phyloP scores from a whole-genome alignment of 805 yeast genomes.

The Pichia cabralensis region DNA sequence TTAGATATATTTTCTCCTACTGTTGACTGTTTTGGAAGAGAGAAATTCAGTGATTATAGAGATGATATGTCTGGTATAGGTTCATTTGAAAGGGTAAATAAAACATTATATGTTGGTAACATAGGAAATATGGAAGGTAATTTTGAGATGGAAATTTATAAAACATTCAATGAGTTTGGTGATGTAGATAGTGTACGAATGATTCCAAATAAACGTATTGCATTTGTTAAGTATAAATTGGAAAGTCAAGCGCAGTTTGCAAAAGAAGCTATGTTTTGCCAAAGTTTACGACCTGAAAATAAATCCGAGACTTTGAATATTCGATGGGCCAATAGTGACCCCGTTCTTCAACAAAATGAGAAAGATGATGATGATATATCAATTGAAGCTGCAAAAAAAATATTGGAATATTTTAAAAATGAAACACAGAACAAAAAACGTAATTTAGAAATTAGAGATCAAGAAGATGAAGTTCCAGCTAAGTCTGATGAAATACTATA shows the following conservation, averaged over 20 bases:
- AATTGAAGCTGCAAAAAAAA: slow-evolving; percentile 38
- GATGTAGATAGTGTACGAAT: slow-evolving; percentile 57
- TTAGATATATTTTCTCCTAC: slow-evolving; percentile 51
- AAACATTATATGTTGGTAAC: slow-evolving; percentile 67
- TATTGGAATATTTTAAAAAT: slow-evolving; percentile 28
- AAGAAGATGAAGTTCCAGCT: neutral
- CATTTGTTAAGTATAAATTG: slow-evolving; percentile 60
- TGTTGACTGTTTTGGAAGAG: slow-evolving; percentile 88
- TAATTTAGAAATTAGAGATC: neutral
- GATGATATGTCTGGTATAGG: slow-evolving; percentile 97
- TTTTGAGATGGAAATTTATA: slow-evolving; percentile 26
- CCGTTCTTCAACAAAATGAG: slow-evolving; percentile 55
- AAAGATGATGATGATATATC: slow-evolving; percentile 43
- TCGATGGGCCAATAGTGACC: slow-evolving; percentile 88
- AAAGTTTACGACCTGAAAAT: slow-evolving; percentile 40
- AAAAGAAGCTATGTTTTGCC: slow-evolving; percentile 87
- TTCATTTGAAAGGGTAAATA: slow-evolving; percentile 55
- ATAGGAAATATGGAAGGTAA: slow-evolving; percentile 32
- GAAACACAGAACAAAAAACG: slow-evolving; percentile 11
- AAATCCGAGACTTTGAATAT: slow-evolving; percentile 53
- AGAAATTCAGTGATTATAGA: slow-evolving; percentile 66
- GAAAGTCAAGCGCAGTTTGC: slow-evolving; percentile 88
- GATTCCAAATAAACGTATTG: slow-evolving; percentile 54
- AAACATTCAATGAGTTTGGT: slow-evolving; percentile 68
- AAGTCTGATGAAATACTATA: too few relatives aligned